These are phyloP conservation scores for Sporothrix curviconia DNA, from an alignment of 2,329 filamentous ascomycete species.

Conservation along the genomic window DNA sequence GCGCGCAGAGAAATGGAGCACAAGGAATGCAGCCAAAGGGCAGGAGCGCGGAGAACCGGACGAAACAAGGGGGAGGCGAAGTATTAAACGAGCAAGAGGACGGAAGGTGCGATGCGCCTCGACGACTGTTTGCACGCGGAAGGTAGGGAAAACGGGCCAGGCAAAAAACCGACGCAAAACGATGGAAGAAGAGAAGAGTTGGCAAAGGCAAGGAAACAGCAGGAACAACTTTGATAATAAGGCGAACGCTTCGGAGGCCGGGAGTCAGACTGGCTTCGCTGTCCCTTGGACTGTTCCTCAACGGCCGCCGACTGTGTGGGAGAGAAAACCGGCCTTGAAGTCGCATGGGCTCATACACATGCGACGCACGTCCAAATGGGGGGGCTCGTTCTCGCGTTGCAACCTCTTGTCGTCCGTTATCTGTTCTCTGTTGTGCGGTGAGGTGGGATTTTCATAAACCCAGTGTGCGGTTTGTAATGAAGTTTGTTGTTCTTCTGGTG, in stretches of 20 bases:
- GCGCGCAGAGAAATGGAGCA: background rate
- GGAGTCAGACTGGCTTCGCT: background rate
- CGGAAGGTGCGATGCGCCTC: background rate
- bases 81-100: background rate
- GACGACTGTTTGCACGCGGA: background rate
- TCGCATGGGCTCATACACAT: conserved; percentile 8
- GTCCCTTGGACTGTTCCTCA: background rate
- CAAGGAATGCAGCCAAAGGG: conserved; percentile 1
- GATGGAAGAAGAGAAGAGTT: background rate
- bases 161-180: too few relatives aligned
- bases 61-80: background rate
- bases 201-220: background rate
- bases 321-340: background rate
- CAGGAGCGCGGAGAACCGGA: background rate
- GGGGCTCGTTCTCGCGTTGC: background rate
- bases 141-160: background rate
- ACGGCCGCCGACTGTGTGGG: background rate
- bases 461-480: background rate
- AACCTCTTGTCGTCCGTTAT: background rate
- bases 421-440: background rate
- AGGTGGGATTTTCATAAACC: background rate
- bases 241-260: background rate
- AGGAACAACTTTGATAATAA: background rate
- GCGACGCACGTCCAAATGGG: conserved; percentile 7
- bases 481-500: background rate